Base-by-base conservation (phyloP, 1,284 basidiomycete species). In the Somion occarium region DNA sequence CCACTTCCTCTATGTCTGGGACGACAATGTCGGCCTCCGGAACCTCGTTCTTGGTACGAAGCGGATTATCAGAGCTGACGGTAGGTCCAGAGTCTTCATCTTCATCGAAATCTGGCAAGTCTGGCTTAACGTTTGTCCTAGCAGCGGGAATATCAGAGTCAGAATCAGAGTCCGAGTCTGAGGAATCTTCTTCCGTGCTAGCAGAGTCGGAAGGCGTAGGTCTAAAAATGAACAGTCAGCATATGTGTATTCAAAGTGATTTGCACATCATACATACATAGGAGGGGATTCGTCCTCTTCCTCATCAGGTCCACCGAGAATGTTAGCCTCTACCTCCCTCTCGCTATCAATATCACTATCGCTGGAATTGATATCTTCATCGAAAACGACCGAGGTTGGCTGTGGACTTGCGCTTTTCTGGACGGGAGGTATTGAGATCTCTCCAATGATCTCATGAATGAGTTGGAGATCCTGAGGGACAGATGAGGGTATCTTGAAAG, bases 391-490 rank as follows among this genome's bases (percentile, higher is more conserved):
- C 30, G 30, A 15, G 30, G 30, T 7, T 4, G 44, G 44, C 11
- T 24, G 53, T 44, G 3, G 46, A 56, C 44, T 45, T 27, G 23
- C 46, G 44, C 5, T 50, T n/a, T 2, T 45, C 22, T 26, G 56
- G 23, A 9, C 23, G 11, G 18, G 38, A 13, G 60, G 55, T 2
- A 54, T 15, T 9, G 57, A 56, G 47, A 65, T 20, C 12, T 62
- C 55, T 13, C 80, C 82, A 50, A 90, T 69, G 25, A 88, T 57
- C 51, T 81, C 80, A 49, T 80, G 82, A 41, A 90, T 90, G 43
- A 90, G 73, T 38, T 85, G 73, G 19, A 90, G 67, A 61, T 90
- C 88, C 60, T 88, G 88, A 9, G 87, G 78, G 19, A 88, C 66
- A 15, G 59, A 60, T n/a, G 72, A 71, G 30, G 86, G 86, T 11